Percentiles rank a stretch among this genome's conserved stretches.
Evolutionary conservation across 257 asterid genomes (phyloP).

Genomic region (Nemophila menziesii): DNA sequence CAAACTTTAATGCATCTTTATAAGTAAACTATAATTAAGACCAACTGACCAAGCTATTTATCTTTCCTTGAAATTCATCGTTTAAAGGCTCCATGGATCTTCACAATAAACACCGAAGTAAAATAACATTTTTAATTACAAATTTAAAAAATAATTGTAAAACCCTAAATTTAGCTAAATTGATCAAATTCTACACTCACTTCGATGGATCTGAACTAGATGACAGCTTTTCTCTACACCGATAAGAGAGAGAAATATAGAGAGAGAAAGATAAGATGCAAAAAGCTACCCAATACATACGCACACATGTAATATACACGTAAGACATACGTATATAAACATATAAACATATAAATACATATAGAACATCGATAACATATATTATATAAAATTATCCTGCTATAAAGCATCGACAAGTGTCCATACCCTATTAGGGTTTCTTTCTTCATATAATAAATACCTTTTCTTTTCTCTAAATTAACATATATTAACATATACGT

Average conservation of each 20-base stretch:
- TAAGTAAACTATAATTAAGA: too few species aligned
- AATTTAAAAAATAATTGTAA: neutral
- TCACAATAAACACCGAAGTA: too few species aligned
- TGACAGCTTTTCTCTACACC: slow-evolving; percentile 1
- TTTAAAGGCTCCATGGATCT: too few species aligned
- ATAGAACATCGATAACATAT: too few species aligned
- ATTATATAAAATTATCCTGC: too few species aligned
- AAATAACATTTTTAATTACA: too few species aligned
- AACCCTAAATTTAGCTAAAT: neutral
- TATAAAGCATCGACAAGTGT: slow-evolving; percentile 9
- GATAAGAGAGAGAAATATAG: neutral
- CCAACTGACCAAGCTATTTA: too few species aligned
- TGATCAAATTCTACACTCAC: slow-evolving; percentile 12
- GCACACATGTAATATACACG: neutral
- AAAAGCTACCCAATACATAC: neutral
- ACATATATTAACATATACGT: neutral
- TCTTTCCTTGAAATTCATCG: too few species aligned
- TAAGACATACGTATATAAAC: neutral
- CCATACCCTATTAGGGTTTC: slow-evolving; percentile 15
- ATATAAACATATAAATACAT: neutral
- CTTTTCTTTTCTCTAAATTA: neutral
- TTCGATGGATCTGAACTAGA: slow-evolving; percentile 43
- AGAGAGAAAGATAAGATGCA: neutral
- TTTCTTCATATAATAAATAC: neutral
- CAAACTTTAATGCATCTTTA: too few species aligned